Percentiles rank a stretch among this genome's conserved stretches.
Evolutionary conservation across 73 alveolate genomes (phyloP).

Genomic region (Diophrys appendiculata): DNA sequence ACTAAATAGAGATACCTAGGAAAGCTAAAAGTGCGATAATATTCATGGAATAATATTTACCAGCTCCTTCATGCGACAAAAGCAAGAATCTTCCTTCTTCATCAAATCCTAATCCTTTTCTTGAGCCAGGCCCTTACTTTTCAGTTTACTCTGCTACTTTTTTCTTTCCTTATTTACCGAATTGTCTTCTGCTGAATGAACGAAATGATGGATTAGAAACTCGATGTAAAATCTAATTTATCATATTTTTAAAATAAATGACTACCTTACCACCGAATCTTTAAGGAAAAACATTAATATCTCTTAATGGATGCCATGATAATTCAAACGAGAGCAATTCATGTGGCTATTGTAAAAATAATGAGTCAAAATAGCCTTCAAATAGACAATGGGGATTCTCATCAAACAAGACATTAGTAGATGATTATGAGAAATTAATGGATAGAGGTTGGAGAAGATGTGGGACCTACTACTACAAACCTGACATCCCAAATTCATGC

Average conservation of each 20-base stretch:
- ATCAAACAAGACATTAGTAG: constrained; percentile 58
- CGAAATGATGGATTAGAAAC: no score
- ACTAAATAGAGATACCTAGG: neutral
- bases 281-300: constrained; percentile 27
- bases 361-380: no score
- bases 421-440: constrained; percentile 80
- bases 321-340: constrained; percentile 34
- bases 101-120: neutral
- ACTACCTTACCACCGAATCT: constrained; percentile 13
- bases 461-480: constrained; percentile 79
- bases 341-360: constrained; percentile 85
- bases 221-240: neutral
- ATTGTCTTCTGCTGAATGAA: no score
- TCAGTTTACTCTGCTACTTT: no score
- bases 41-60: neutral
- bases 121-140: constrained; percentile 1
- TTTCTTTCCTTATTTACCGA: no score
- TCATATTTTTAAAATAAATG: neutral
- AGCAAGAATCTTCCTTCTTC: constrained; percentile 1
- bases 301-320: constrained; percentile 40
- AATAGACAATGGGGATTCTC: constrained; percentile 66
- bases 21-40: neutral
- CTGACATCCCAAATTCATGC: constrained; percentile 77
- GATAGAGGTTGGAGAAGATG: constrained; percentile 94
- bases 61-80: neutral